phyloP scores from a whole-genome alignment of 139 green algal species.

The Gonium pectorale region DNA sequence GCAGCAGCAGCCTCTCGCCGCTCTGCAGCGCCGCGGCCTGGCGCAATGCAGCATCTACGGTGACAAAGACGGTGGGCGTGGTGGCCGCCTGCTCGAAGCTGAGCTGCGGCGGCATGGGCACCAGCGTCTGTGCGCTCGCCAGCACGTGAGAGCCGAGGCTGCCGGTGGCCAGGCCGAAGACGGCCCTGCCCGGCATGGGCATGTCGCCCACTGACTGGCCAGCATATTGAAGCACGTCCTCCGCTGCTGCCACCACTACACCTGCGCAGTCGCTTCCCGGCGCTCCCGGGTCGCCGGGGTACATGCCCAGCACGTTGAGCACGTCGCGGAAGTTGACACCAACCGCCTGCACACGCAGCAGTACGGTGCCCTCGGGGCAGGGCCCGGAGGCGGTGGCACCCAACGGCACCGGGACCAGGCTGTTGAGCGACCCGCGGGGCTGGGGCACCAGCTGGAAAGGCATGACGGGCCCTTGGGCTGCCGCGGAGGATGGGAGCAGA shows the following conservation, averaged over 20 bases:
- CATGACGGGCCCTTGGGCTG: not conserved
- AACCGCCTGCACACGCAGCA: conserved; percentile 70
- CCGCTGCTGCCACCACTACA: conserved; percentile 45
- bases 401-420: conserved; percentile 56
- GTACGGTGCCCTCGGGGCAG: conserved; percentile 29
- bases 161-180: conserved; percentile 89
- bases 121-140: conserved; percentile 66
- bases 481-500: conserved; percentile 23
- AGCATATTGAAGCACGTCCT: not conserved
- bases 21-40: conserved; percentile 53
- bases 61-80: conserved; percentile 87
- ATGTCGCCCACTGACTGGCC: not conserved
- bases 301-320: conserved; percentile 79
- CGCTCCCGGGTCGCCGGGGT: conserved; percentile 67
- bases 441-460: conserved; percentile 57
- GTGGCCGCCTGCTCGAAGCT: conserved; percentile 81
- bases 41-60: conserved; percentile 73
- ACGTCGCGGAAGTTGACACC: conserved; percentile 85
- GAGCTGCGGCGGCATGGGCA: conserved; percentile 73
- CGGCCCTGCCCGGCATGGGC: conserved; percentile 62
- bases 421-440: conserved; percentile 63
- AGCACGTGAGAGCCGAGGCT: conserved; percentile 67
- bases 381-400: not conserved
- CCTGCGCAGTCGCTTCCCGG: conserved; percentile 74
- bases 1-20: conserved; percentile 76